Percentiles rank a stretch among this genome's conserved stretches.
Evolutionary conservation across 2,329 filamentous ascomycete species (phyloP).

Genomic region (Parascedosporium putredinis): DNA sequence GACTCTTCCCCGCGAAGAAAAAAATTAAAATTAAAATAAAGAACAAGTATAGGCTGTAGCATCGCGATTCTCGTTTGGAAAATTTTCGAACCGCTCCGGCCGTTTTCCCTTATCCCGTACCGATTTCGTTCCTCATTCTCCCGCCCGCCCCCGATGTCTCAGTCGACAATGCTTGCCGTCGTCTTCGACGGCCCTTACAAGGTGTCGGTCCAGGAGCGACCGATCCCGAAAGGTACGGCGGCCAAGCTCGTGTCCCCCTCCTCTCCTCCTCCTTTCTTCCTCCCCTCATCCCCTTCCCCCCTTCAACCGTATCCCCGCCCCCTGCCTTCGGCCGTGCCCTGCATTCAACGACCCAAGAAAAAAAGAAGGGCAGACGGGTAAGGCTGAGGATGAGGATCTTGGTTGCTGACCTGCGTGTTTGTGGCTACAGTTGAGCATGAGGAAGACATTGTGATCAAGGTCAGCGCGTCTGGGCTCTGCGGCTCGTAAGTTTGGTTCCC

Average conservation of each 20-base stretch:
- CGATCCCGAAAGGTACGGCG: constrained; percentile 51
- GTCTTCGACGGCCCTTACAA: constrained; percentile 73
- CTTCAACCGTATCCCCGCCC: no score
- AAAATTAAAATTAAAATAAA: no score
- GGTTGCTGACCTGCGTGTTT: constrained; percentile 11
- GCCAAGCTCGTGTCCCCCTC: constrained; percentile 5
- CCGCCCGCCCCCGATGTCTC: not conserved
- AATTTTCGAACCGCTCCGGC: no score
- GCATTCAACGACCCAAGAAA: not conserved
- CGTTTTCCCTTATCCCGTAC: no score
- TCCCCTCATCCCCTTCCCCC: no score
- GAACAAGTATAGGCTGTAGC: no score
- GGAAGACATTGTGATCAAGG: constrained; percentile 6
- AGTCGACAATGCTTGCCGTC: constrained; percentile 66
- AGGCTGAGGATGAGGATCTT: not conserved
- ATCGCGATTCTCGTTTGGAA: not conserved
- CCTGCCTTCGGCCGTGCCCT: no score
- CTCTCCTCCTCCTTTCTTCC: no score
- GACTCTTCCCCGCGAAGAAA: no score
- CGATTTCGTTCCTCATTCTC: no score
- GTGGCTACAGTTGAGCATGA: constrained; percentile 5
- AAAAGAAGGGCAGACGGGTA: not conserved
- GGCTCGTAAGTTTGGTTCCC: constrained; percentile 13
- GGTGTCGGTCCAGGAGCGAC: constrained; percentile 67
- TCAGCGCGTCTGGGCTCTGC: constrained; percentile 6